These are phyloP conservation scores for Chaetomidium leptoderma DNA, from an alignment of 495 filamentous ascomycete species.

Conservation along the genomic window DNA sequence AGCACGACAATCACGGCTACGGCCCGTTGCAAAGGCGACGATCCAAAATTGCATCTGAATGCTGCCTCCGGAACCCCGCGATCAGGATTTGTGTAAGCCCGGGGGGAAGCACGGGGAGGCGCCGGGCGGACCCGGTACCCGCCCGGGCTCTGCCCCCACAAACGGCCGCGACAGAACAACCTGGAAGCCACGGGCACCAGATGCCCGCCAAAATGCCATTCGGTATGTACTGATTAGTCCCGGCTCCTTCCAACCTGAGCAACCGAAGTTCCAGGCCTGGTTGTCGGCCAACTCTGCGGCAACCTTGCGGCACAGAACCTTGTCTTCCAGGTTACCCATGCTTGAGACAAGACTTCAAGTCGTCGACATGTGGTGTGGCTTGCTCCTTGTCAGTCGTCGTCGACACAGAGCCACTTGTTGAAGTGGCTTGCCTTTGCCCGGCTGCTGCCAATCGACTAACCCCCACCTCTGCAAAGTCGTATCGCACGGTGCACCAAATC, in stretches of 20 bases:
- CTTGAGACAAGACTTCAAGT: no score
- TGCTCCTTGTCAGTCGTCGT: no score
- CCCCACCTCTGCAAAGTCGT: not conserved
- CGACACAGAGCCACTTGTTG: not conserved
- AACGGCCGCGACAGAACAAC: no score
- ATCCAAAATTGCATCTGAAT: not conserved
- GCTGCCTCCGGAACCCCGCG: slow-evolving; percentile 1
- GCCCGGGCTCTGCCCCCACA: no score
- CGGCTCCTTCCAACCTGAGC: not conserved
- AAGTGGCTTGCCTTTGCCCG: not conserved
- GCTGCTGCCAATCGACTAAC: not conserved
- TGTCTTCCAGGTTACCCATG: not conserved
- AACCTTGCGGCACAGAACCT: slow-evolving; percentile 24
- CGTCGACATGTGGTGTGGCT: no score
- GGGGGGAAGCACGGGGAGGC: no score
- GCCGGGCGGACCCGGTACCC: slow-evolving; percentile 25
- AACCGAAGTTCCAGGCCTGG: slow-evolving; percentile 25
- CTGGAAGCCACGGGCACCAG: no score
- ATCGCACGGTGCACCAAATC: not conserved
- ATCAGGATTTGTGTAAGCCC: not conserved
- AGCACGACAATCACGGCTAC: not conserved
- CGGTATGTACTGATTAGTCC: not conserved
- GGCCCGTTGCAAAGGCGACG: not conserved
- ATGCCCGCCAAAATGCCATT: not conserved
- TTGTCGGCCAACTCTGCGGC: slow-evolving; percentile 22